Evolutionary conservation across 495 filamentous ascomycete species (phyloP).

Genomic region (Recurvomyces mirabilis): DNA sequence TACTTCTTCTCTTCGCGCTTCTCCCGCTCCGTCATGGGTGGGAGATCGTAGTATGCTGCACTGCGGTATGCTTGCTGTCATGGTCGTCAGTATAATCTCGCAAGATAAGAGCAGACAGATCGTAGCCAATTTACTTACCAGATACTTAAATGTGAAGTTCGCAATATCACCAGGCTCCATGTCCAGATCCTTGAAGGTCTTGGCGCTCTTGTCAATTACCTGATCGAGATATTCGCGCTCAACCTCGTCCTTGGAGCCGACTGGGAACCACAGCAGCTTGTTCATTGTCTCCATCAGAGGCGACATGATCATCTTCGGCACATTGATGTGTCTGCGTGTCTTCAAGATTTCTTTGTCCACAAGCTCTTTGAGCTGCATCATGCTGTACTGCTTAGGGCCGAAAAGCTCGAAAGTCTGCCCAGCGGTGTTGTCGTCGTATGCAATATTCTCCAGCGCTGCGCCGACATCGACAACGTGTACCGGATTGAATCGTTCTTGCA

Average conservation of each 20-base stretch:
- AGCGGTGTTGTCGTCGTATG: slow-evolving; percentile 79
- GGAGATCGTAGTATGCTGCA: slow-evolving; percentile 76
- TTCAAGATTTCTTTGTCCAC: slow-evolving; percentile 90
- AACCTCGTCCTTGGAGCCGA: slow-evolving; percentile 71
- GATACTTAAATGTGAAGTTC: slow-evolving; percentile 77
- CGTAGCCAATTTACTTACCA: slow-evolving; percentile 53
- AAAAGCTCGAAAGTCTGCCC: slow-evolving; percentile 90
- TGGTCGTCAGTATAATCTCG: slow-evolving; percentile 5
- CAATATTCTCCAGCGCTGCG: slow-evolving; percentile 73
- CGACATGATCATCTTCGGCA: slow-evolving; percentile 71
- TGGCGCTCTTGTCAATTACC: slow-evolving; percentile 76
- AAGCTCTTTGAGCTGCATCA: slow-evolving; percentile 70
- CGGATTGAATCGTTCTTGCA: slow-evolving; percentile 84
- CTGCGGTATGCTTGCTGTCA: slow-evolving; percentile 71
- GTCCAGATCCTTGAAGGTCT: slow-evolving; percentile 89
- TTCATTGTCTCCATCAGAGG: slow-evolving; percentile 61
- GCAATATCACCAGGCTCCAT: slow-evolving; percentile 76
- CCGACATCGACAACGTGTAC: slow-evolving; percentile 82
- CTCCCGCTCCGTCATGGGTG: slow-evolving; percentile 88
- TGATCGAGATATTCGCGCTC: slow-evolving; percentile 94
- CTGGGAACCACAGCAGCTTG: slow-evolving; percentile 75
- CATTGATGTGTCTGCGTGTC: slow-evolving; percentile 78
- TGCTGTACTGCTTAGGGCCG: slow-evolving; percentile 86
- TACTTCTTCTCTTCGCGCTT: slow-evolving; percentile 92
- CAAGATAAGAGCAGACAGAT: slow-evolving; percentile 1